phyloP scores from a whole-genome alignment of 2,329 filamentous ascomycete species.

The Cytospora schulzeri region DNA sequence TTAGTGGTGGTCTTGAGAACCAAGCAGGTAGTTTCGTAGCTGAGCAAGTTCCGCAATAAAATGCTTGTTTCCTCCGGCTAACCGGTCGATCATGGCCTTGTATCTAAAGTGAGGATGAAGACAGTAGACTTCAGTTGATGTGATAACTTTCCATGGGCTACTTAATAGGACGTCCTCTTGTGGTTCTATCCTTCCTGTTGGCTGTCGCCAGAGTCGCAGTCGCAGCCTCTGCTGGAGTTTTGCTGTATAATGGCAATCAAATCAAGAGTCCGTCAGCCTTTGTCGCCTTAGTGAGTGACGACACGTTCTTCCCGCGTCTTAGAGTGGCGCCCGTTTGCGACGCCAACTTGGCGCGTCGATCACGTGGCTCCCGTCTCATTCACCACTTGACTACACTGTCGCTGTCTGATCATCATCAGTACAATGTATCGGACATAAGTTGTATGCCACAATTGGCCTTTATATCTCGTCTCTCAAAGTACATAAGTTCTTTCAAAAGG shows the following conservation, averaged over 20 bases:
- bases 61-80: not conserved
- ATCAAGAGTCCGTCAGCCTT: not conserved
- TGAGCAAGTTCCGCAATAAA: not conserved
- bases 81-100: not conserved
- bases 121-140: not conserved
- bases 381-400: not conserved
- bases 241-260: not conserved
- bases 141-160: not conserved
- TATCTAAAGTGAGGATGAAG: not conserved
- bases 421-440: no score
- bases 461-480: not conserved
- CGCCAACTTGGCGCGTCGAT: slow-evolving; percentile 18
- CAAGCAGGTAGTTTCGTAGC: not conserved
- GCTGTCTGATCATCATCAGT: no score
- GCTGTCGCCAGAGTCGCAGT: not conserved
- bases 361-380: slow-evolving; percentile 15
- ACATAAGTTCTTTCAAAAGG: no score
- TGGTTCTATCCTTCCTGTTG: not conserved
- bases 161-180: not conserved
- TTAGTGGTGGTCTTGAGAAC: not conserved
- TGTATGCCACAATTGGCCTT: not conserved
- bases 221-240: not conserved
- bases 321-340: slow-evolving; percentile 3
- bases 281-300: not conserved
- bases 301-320: slow-evolving; percentile 19